Base-by-base conservation (phyloP, 441 rosid genomes). In the Brassica balearica region DNA sequence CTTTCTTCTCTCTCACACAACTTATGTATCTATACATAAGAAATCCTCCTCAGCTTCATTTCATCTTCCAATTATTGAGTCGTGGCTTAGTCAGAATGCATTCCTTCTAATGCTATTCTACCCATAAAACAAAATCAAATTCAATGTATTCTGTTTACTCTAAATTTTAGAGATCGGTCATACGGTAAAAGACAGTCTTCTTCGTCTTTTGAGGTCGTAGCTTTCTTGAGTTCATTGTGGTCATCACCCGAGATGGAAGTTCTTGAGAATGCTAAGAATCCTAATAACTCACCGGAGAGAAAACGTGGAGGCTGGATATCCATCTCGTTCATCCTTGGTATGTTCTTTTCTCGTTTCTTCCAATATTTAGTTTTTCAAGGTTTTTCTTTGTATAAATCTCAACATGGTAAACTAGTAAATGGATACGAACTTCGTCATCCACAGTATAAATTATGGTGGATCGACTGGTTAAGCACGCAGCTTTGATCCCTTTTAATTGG, bases 221-320 rank as follows among this genome's bases (percentile, higher is more conserved):
- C 59, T 66, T 32, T 55, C 9, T 29, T 46, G 11, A 15, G 43
- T 53, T 41, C 43, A 23, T 77, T 23, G 12, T 66, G 66, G 2
- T 66, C 64, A 51, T 53, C 8, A 46, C 38, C 77, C 11, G 65
- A 65, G 15, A 74, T 74, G 77, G 77, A 74, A 34, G 71, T 53
- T 12, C 41, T 34, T 20, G 64, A 74, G 56, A 65, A 23, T 1
- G 5, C 63, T 8, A 65, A 34, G 38, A 65, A 23, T 1, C 17
- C 63, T 3, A 65, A 55, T 3, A 5, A 3, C 20, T 51, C 14
- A n/a, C 55, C 83, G 17, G 77, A 75, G 65, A 87, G 76, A 72
- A 75, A 81, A 69, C 87, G 86, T 11, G 90, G 88, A 25, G 97
- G 96, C 84, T 93, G 97, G 96, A 90, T 66, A 85, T 86, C 93